phyloP scores from a whole-genome alignment of 2,329 filamentous ascomycete species.

The Alternaria ethzedia region DNA sequence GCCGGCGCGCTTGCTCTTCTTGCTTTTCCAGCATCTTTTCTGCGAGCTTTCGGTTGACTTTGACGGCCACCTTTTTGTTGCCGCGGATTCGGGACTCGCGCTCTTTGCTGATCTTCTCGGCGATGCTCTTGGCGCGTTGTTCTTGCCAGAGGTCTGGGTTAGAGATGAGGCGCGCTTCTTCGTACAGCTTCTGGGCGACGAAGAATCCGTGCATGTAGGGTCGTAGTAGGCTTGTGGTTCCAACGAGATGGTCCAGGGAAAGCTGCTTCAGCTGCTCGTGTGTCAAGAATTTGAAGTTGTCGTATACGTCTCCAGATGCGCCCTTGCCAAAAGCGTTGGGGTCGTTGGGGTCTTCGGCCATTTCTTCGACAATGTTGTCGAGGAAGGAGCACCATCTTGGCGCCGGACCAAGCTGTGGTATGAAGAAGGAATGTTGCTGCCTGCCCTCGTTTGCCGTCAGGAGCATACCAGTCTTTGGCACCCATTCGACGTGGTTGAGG shows the following conservation, averaged over 20 bases:
- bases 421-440: slow-evolving; percentile 93
- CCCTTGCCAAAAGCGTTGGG: slow-evolving; percentile 62
- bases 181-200: slow-evolving; percentile 91
- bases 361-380: slow-evolving; percentile 97
- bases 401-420: slow-evolving; percentile 89
- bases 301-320: slow-evolving; percentile 80
- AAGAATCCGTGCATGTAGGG: slow-evolving; percentile 99
- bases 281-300: slow-evolving; percentile 99
- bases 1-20: slow-evolving; percentile 65
- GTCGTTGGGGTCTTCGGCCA: slow-evolving; percentile 81
- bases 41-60: slow-evolving; percentile 83
- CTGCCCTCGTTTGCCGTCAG: slow-evolving; percentile 96
- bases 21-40: slow-evolving; percentile 70
- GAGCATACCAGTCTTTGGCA: slow-evolving; percentile 90
- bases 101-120: slow-evolving; percentile 96
- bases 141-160: slow-evolving; percentile 96
- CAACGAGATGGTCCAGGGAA: slow-evolving; percentile 86
- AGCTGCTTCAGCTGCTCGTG: slow-evolving; percentile 83
- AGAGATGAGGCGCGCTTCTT: slow-evolving; percentile 89
- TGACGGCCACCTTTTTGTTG: slow-evolving; percentile 86
- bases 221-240: slow-evolving; percentile 84
- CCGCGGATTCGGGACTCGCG: slow-evolving; percentile 93
- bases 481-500: slow-evolving; percentile 92
- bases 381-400: slow-evolving; percentile 96
- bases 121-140: slow-evolving; percentile 86